Conservation (phyloP, 345 rosid genomes). For the Populus euphratica region DNA sequence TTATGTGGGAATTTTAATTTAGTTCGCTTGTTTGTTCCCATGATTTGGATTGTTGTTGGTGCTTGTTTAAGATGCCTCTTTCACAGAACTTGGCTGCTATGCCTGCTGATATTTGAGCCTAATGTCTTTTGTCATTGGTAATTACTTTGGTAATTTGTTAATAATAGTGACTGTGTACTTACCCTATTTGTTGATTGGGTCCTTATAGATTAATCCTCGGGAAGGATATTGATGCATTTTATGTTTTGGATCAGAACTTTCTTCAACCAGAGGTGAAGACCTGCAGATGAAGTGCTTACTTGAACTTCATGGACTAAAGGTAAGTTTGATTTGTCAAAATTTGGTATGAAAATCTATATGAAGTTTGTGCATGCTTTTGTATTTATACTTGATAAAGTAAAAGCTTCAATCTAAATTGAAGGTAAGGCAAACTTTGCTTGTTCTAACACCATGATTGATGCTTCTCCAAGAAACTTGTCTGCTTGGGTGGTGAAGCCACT, state of each 20-base stretch:
- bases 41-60: not conserved
- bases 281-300: conserved; percentile 87
- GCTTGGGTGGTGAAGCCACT: not conserved
- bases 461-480: not conserved
- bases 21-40: not conserved
- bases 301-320: conserved; percentile 93
- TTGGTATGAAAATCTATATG: not conserved
- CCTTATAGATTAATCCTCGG: not conserved
- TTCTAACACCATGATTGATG: not conserved
- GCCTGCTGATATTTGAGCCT: not conserved
- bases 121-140: not conserved
- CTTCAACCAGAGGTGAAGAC: conserved; percentile 87
- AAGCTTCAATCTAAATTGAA: not conserved
- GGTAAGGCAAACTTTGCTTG: not conserved
- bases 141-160: not conserved
- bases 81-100: not conserved
- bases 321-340: conserved; percentile 25
- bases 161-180: not conserved
- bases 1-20: not conserved
- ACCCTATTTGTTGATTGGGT: not conserved
- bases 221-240: conserved; percentile 14
- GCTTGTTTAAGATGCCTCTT: not conserved
- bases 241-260: conserved; percentile 60
- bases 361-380: not conserved
- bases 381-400: not conserved